Evolutionary conservation across 2,329 filamentous ascomycete species (phyloP).

Genomic region (Ramularia endophylla): DNA sequence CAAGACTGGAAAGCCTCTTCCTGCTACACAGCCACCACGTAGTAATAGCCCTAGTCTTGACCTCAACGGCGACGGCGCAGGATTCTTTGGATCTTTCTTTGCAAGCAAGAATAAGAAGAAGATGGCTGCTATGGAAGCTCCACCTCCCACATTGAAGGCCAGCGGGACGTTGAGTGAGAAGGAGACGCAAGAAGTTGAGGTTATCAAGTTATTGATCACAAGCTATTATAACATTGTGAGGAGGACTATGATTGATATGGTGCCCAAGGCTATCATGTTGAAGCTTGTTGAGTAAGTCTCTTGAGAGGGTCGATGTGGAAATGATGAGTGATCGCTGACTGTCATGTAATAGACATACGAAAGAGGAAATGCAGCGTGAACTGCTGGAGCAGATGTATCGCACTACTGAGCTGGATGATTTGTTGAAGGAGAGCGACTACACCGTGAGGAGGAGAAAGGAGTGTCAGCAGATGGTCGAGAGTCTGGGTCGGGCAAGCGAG

Average conservation of each 20-base stretch:
- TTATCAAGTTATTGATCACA: conserved; percentile 94
- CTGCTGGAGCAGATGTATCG: conserved; percentile 97
- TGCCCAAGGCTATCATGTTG: conserved; percentile 98
- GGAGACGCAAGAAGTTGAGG: conserved; percentile 92
- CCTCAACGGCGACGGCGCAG: conserved; percentile 46
- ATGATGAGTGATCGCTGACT: conserved; percentile 12
- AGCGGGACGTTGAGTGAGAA: conserved; percentile 90
- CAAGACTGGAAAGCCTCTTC: conserved; percentile 94
- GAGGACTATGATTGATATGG: conserved; percentile 99
- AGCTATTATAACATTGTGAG: conserved; percentile 99
- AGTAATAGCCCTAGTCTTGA: conserved; percentile 70
- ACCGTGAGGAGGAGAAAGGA: conserved; percentile 92
- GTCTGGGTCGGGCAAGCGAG: conserved; percentile 79
- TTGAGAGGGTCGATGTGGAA: not conserved
- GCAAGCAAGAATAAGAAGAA: conserved; percentile 99
- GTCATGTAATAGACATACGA: conserved; percentile 62
- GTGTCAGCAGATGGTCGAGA: conserved; percentile 99
- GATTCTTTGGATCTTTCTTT: conserved; percentile 99
- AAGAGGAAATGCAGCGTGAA: conserved; percentile 98
- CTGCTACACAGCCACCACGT: conserved; percentile 58
- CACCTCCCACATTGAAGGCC: conserved; percentile 86
- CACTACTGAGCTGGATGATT: conserved; percentile 79
- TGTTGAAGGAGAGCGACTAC: conserved; percentile 98
- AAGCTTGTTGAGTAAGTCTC: conserved; percentile 81
- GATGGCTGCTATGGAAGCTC: conserved; percentile 98